Evolutionary conservation across 768 basidiomycete species (phyloP).

Genomic region (Boletus reticulatus): DNA sequence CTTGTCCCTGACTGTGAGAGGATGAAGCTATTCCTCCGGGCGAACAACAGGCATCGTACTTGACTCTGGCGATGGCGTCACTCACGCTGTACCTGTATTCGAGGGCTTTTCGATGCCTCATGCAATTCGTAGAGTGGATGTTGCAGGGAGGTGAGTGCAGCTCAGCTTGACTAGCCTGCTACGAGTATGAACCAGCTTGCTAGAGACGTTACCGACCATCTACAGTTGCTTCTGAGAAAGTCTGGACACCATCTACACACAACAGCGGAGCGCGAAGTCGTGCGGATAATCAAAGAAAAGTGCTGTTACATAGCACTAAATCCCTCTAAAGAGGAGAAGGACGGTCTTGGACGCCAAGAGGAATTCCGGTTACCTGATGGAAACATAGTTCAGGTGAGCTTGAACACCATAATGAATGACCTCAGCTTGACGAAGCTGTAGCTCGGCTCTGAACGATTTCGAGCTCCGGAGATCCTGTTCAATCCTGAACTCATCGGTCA

Average conservation of each 20-base stretch:
- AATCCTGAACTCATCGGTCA: slow-evolving; percentile 96
- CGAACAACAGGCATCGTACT: slow-evolving; percentile 99
- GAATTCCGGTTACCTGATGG: slow-evolving; percentile 95
- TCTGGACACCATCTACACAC: slow-evolving; percentile 94
- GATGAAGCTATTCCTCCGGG: slow-evolving; percentile 89
- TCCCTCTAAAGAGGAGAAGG: slow-evolving; percentile 95
- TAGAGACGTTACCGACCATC: slow-evolving; percentile 95
- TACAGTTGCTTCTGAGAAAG: slow-evolving; percentile 92
- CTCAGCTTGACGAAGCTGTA: slow-evolving; percentile 32
- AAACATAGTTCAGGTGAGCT: slow-evolving; percentile 79
- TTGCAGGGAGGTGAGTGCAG: slow-evolving; percentile 79
- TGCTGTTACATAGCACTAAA: slow-evolving; percentile 94
- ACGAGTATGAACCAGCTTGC: background rate
- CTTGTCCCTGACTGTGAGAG: slow-evolving; percentile 10
- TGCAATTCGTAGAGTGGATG: slow-evolving; percentile 92
- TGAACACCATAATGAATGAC: slow-evolving; percentile 6
- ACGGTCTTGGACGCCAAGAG: slow-evolving; percentile 70
- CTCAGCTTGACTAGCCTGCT: background rate
- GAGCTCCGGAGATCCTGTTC: slow-evolving; percentile 96
- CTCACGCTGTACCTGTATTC: slow-evolving; percentile 97
- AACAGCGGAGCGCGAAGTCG: slow-evolving; percentile 95
- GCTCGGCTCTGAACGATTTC: slow-evolving; percentile 94
- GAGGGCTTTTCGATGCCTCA: slow-evolving; percentile 99
- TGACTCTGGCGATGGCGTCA: slow-evolving; percentile 98
- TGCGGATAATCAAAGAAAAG: slow-evolving; percentile 97